phyloP scores from a whole-genome alignment of 257 asterid genomes.

The Solanum okadae region DNA sequence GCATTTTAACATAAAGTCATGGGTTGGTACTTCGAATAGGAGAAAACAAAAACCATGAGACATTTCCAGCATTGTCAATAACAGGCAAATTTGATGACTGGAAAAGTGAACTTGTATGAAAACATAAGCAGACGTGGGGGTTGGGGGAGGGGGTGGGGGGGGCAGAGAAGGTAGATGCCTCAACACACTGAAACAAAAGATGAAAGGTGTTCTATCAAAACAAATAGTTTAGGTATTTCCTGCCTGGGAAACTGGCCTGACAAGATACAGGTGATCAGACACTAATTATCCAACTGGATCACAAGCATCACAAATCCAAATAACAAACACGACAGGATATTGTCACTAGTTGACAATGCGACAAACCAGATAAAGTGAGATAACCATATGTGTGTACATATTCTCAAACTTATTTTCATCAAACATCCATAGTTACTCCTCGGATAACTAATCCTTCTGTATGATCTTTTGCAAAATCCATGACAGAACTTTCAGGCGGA shows the following conservation, averaged over 20 bases:
- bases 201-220: background rate
- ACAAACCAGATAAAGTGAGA: background rate
- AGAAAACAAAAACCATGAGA: background rate
- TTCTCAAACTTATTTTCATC: slow-evolving; percentile 9
- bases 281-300: background rate
- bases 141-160: too few relatives aligned
- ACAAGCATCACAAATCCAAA: background rate
- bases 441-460: slow-evolving; percentile 1
- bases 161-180: background rate
- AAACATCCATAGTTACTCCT: slow-evolving; percentile 4
- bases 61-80: background rate
- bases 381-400: slow-evolving; percentile 2
- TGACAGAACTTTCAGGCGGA: slow-evolving; percentile 8
- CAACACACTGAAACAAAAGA: background rate
- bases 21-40: background rate
- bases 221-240: background rate
- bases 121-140: too few relatives aligned
- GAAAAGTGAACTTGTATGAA: too few relatives aligned
- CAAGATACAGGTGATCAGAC: background rate
- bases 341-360: background rate
- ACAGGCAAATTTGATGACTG: too few relatives aligned
- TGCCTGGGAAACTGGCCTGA: background rate
- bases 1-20: background rate
- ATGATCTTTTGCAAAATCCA: background rate
- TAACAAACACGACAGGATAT: background rate